A percentile compares a stretch with the other conserved stretches of the same genome.
These are phyloP conservation scores for Diversispora eburnea DNA, from an alignment of 192 early-diverging fungal genomes.

Conservation along the genomic window DNA sequence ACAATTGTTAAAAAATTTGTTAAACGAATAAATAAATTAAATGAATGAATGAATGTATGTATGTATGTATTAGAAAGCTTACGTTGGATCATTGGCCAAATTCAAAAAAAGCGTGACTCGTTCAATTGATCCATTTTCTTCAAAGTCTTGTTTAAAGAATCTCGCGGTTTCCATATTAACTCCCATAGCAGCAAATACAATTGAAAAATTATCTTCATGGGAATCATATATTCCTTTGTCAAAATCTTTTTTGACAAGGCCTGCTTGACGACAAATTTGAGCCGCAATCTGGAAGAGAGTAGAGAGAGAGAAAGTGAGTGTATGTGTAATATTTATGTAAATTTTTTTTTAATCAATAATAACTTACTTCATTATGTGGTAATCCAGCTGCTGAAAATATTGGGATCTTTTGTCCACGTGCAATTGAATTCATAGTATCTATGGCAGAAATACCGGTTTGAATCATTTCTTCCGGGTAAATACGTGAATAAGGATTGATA, in stretches of 20 bases:
- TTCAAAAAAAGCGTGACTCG: constrained; percentile 98
- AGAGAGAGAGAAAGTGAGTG: not conserved
- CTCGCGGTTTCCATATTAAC: constrained; percentile 99
- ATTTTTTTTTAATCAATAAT: not conserved
- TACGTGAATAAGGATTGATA: constrained; percentile 98
- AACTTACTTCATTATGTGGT: constrained; percentile 90
- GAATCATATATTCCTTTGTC: constrained; percentile 91
- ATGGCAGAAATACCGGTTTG: constrained; percentile 99
- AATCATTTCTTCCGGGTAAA: constrained; percentile 99
- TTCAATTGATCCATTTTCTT: constrained; percentile 99
- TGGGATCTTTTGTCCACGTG: constrained; percentile 99
- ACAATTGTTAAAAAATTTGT: constrained; percentile 2
- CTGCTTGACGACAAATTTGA: constrained; percentile 99
- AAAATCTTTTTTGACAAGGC: constrained; percentile 80
- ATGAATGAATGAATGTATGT: too few relatives aligned
- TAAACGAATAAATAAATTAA: too few relatives aligned
- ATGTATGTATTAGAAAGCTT: constrained; percentile 29
- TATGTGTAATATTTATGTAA: too few relatives aligned
- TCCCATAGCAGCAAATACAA: constrained; percentile 99
- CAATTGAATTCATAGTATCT: constrained; percentile 99
- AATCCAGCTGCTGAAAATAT: constrained; percentile 99
- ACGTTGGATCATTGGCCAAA: constrained; percentile 98
- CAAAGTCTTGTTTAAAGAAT: constrained; percentile 99
- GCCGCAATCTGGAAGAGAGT: constrained; percentile 78
- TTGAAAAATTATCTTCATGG: constrained; percentile 99